A percentile compares a stretch with the other conserved stretches of the same genome.
These are phyloP conservation scores for Drosera capensis DNA, from an alignment of 148 eudicot species.

Conservation along the genomic window DNA sequence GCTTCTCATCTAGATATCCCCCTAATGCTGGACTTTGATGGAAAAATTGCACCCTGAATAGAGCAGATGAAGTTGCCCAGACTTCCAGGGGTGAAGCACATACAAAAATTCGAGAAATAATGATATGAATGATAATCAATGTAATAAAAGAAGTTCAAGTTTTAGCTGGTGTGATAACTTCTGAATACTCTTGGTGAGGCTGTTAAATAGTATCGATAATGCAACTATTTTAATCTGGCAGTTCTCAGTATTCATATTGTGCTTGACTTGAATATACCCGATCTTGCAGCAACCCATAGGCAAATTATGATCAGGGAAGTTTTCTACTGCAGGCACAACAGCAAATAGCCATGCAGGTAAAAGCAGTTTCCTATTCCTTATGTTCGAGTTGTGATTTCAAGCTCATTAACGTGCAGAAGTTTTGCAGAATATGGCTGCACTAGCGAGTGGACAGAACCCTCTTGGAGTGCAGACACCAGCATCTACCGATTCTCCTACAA, in stretches of 20 bases:
- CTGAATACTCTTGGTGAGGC: too few species aligned
- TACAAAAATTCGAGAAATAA: too few species aligned
- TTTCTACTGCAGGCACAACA: constrained; percentile 78
- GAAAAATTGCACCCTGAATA: too few species aligned
- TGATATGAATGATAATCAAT: too few species aligned
- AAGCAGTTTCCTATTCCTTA: neutral
- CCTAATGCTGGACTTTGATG: too few species aligned
- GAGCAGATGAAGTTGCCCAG: too few species aligned
- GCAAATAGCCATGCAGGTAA: constrained; percentile 81
- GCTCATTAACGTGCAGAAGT: neutral
- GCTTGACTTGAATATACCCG: constrained; percentile 3
- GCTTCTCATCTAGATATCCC: too few species aligned
- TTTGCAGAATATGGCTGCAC: constrained; percentile 45
- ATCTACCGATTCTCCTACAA: constrained; percentile 46
- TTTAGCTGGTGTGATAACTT: too few species aligned
- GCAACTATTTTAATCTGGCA: too few species aligned
- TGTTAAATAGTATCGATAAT: too few species aligned
- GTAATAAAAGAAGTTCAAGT: too few species aligned
- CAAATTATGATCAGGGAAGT: constrained; percentile 57
- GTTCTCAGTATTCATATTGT: neutral
- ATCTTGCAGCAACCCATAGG: constrained; percentile 42
- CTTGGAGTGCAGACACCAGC: constrained; percentile 14
- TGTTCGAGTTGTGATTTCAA: neutral
- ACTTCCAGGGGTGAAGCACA: too few species aligned
- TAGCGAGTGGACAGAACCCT: constrained; percentile 36